These are phyloP conservation scores for Manihot esculenta DNA, from an alignment of 441 rosid genomes.

Conservation along the genomic window DNA sequence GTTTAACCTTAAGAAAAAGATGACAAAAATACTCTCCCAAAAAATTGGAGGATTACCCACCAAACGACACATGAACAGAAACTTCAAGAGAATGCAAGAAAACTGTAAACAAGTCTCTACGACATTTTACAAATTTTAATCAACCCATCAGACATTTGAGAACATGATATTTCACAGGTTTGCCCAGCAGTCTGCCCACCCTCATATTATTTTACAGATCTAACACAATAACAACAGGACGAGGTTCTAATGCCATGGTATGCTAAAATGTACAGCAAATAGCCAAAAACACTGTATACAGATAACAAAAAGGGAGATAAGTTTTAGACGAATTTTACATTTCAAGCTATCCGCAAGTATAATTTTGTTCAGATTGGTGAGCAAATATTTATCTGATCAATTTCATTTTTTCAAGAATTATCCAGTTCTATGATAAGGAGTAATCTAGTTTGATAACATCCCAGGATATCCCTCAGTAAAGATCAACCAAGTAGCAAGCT, in stretches of 20 bases:
- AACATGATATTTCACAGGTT: not conserved
- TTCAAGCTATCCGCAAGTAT: not conserved
- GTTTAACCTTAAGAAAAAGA: not conserved
- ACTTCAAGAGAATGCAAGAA: conserved; percentile 6
- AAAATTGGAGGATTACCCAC: not conserved
- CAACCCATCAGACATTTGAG: not conserved
- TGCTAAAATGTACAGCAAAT: not conserved
- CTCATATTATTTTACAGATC: not conserved
- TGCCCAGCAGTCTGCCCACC: not conserved
- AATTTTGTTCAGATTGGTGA: not conserved
- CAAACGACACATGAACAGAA: conserved; percentile 3
- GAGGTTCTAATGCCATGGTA: not conserved
- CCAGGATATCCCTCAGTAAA: not conserved
- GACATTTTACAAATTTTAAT: not conserved
- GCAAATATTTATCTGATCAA: not conserved
- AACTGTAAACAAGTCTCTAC: not conserved
- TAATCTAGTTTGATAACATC: not conserved
- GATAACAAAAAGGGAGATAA: not conserved
- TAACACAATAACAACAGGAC: not conserved
- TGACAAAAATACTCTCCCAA: not conserved
- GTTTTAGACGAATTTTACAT: not conserved
- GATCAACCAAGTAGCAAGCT: not conserved
- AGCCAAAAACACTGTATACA: not conserved
- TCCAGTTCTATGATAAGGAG: not conserved
- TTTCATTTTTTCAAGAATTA: not conserved